Evolutionary conservation across 192 early-diverging fungal species (phyloP).

Genomic region (Linderina pennispora): DNA sequence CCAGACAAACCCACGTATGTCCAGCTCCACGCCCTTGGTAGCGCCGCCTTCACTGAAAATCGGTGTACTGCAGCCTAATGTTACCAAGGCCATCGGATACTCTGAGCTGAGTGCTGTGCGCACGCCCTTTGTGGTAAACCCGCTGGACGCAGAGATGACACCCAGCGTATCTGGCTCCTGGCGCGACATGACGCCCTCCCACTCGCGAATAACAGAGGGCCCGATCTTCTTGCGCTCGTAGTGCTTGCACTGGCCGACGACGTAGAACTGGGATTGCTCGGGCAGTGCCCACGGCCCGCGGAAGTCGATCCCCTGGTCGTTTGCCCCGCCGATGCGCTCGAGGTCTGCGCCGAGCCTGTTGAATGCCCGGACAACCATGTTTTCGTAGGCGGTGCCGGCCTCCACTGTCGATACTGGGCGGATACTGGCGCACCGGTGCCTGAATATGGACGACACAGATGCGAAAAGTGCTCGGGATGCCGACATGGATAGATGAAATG

Average conservation of each 20-base stretch:
- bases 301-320: constrained; percentile 36
- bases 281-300: constrained; percentile 28
- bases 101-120: constrained; percentile 27
- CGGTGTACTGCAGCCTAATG: too few relatives aligned
- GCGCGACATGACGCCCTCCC: constrained; percentile 44
- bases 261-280: constrained; percentile 13
- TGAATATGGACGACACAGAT: too few relatives aligned
- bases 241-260: constrained; percentile 40
- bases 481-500: too few relatives aligned
- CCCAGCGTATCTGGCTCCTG: constrained; percentile 33
- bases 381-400: constrained; percentile 30
- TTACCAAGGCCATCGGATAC: constrained; percentile 32
- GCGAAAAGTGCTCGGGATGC: too few relatives aligned
- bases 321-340: constrained; percentile 31
- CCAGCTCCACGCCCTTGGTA: background rate
- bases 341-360: constrained; percentile 20
- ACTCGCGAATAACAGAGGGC: constrained; percentile 36
- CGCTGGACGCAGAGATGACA: constrained; percentile 25
- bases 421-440: too few relatives aligned
- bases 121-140: constrained; percentile 24
- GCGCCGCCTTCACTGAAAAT: too few relatives aligned
- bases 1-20: constrained; percentile 38
- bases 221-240: constrained; percentile 42
- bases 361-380: constrained; percentile 13
- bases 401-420: constrained; percentile 38